Evolutionary conservation across 225 moss, liverwort and hornwort species (phyloP).

Genomic region (Thuidium tamariscinum): DNA sequence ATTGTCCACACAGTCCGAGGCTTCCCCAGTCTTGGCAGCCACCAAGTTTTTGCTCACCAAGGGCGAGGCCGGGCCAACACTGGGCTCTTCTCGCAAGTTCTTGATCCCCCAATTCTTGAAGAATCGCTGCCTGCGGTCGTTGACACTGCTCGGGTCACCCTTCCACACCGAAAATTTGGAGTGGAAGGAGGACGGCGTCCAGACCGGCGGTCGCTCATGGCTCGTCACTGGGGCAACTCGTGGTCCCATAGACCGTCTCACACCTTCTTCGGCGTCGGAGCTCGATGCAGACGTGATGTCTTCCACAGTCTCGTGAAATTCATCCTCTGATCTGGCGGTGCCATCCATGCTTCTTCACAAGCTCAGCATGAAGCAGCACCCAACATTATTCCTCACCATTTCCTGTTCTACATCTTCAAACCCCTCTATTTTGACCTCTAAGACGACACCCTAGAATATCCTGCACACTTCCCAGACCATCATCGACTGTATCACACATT

Average conservation of each 20-base stretch:
- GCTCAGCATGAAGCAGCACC: conserved; percentile 1
- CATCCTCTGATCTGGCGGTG: conserved; percentile 56
- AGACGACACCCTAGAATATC: not conserved
- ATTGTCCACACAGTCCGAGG: not conserved
- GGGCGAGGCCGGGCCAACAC: conserved; percentile 5
- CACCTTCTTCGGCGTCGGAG: conserved; percentile 59
- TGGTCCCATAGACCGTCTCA: conserved; percentile 9
- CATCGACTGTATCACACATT: not conserved
- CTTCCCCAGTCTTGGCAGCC: not conserved
- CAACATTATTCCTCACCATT: not conserved
- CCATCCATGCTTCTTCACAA: conserved; percentile 44
- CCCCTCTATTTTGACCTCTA: not conserved
- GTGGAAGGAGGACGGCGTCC: conserved; percentile 35
- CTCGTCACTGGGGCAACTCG: conserved; percentile 28
- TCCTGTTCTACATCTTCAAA: not conserved
- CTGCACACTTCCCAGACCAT: not conserved
- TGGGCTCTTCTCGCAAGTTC: conserved; percentile 38
- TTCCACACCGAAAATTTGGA: conserved; percentile 59
- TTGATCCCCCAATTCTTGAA: conserved; percentile 49
- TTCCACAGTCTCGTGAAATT: conserved; percentile 88
- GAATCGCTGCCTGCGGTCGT: conserved; percentile 43
- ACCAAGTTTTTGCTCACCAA: conserved; percentile 1
- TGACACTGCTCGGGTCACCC: conserved; percentile 37
- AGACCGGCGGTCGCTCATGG: conserved; percentile 50
- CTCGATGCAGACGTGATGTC: conserved; percentile 74